A percentile compares a stretch with the other conserved stretches of the same genome.
These are phyloP conservation scores for Fusarium sp. DNA, from an alignment of 2,329 filamentous ascomycete genomes.

Conservation along the genomic window DNA sequence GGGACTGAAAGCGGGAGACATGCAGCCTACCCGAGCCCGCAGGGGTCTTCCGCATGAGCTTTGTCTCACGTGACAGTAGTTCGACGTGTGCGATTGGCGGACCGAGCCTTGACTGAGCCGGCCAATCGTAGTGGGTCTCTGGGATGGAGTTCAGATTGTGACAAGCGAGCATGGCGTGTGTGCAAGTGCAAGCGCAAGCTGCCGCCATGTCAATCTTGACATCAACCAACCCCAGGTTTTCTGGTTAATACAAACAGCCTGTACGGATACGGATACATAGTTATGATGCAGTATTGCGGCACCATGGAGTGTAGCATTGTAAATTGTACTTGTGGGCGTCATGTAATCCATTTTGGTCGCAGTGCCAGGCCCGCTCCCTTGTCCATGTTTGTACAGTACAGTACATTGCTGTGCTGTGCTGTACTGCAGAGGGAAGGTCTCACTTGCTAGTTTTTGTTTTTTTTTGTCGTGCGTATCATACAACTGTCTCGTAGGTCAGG, in stretches of 20 bases:
- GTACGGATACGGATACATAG: neutral
- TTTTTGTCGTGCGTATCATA: neutral
- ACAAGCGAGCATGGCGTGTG: slow-evolving; percentile 32
- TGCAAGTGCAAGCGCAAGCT: neutral
- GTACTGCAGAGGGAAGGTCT: neutral
- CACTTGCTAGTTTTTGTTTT: slow-evolving; percentile 4
- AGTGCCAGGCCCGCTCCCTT: slow-evolving; percentile 6
- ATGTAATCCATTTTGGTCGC: slow-evolving; percentile 20
- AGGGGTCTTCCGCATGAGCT: slow-evolving; percentile 51
- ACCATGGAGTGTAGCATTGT: neutral
- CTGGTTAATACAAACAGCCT: neutral
- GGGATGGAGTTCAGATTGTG: slow-evolving; percentile 30
- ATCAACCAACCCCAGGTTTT: slow-evolving; percentile 41
- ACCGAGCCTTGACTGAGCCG: slow-evolving; percentile 49
- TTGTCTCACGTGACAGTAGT: slow-evolving; percentile 49
- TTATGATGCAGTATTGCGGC: neutral
- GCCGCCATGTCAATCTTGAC: slow-evolving; percentile 30
- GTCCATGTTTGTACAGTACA: neutral
- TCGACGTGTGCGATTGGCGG: slow-evolving; percentile 54
- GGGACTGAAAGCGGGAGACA: slow-evolving; percentile 47
- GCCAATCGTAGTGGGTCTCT: slow-evolving; percentile 40
- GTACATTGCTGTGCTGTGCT: neutral
- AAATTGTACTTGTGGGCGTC: slow-evolving; percentile 36
- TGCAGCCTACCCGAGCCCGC: slow-evolving; percentile 49
- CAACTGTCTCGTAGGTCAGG: neutral